Evolutionary conservation across 2,329 filamentous ascomycete species (phyloP), one percentile per base, ranked within the genome.

Genomic region (Aspergillus floridensis): DNA sequence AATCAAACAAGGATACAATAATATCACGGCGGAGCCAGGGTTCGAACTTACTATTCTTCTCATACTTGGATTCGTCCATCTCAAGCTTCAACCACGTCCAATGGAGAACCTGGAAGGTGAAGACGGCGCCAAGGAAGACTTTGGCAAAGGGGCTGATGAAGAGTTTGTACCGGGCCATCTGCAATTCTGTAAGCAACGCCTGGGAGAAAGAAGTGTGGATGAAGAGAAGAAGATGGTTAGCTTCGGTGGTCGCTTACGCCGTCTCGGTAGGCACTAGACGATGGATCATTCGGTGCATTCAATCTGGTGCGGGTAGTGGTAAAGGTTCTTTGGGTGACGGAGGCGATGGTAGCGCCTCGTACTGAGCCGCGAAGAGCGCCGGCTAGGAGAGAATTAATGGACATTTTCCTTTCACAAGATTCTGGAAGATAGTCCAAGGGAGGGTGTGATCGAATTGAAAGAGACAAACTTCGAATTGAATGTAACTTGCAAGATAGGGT

Each of bases 91-190:
- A 57, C 80, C 80, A 82, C 31, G 70, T 67, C 76, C 77, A 80
- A 63, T 81, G 80, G 21, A 79, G 70, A 47, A 80, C 70, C 62
- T 82, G 80, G 64, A 81, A 81, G 16, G 76, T 79, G 65, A 81
- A 76, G 38, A 81, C 75, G 4, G 79, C 77, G 7, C 78, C 76
- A 3, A 81, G 72, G 57, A 82, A 79, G 60, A 80, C 77, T 63
- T 82, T 82, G 61, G 74, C 73, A 53, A 81, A 76, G 10, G 80
- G 78, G 35, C 77, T 69, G 5, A 68, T 71, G 59, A 80, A 78
- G 44, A 68, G 61, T 44, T 72, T 71, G 63, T 77, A 78, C n/a
- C 70, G 73, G 12, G 72, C 68, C 62, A 76, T 68, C 78, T 80
- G 56, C 12, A 47, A 24, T 16, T 35, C 47, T 7, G n/a, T 48